Percentiles rank a stretch among this genome's conserved stretches.
Conservation (phyloP, 345 rosid species). For the Corchorus capsularis region DNA sequence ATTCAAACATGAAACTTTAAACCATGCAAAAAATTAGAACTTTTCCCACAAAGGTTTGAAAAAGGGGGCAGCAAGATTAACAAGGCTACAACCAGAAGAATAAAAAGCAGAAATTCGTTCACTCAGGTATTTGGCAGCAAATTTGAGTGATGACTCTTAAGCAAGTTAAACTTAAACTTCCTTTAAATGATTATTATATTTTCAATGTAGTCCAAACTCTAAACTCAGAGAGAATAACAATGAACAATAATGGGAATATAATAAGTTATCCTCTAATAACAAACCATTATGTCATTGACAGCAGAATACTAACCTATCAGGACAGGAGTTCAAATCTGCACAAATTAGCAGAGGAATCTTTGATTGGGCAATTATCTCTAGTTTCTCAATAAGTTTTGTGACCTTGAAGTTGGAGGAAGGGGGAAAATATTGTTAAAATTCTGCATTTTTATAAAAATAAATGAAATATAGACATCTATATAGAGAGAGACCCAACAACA, state of each 20-base stretch:
- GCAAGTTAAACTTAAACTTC: background rate
- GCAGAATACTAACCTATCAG: constrained; percentile 38
- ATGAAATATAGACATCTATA: background rate
- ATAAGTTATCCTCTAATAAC: background rate
- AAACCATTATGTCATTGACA: background rate
- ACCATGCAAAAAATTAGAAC: background rate
- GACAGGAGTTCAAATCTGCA: constrained; percentile 44
- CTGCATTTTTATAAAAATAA: background rate
- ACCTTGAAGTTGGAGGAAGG: constrained; percentile 19
- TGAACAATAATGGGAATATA: background rate
- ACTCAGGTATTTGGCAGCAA: background rate
- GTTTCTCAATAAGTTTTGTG: constrained; percentile 33
- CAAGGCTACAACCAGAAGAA: background rate
- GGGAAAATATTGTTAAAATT: background rate
- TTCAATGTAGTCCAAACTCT: background rate
- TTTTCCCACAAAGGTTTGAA: background rate
- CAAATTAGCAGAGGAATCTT: constrained; percentile 41
- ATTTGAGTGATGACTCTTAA: background rate
- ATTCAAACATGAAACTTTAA: background rate
- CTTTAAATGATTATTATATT: background rate
- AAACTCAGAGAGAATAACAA: background rate
- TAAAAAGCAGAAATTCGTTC: background rate
- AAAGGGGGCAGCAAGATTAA: background rate
- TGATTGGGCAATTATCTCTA: constrained; percentile 37
- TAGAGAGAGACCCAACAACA: background rate